Base-by-base conservation (phyloP, 192 early-diverging fungal species). In the Chytriomyces sp. region DNA sequence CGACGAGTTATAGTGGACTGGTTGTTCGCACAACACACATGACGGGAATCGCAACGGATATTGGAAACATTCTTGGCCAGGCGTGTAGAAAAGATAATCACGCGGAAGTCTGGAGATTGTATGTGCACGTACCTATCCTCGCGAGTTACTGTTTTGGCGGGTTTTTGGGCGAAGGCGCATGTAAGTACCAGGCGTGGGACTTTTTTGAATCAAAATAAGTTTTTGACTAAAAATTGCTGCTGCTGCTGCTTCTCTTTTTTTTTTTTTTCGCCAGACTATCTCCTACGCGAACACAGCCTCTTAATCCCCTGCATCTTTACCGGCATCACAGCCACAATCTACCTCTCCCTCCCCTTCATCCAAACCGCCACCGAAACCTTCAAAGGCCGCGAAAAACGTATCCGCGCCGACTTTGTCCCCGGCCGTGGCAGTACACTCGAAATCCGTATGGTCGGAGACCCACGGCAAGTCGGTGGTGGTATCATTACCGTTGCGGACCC, bases 61-160 rank as follows among this genome's bases (percentile, higher is more conserved):
- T 89, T 74, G 88, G 88, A 26, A 89, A 88, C 72, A 88, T 89
- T 67, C 24, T 86, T 18, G 88, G 88, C 0, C 88, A 89, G 65
- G 80, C 85, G 5, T 84, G 81, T 49, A 67, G 86, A 11, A 61
- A 67, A 28, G 86, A 89, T 77, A 80, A 82, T 26, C 50, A 82
- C 49, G 82, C 85, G 18, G 86, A 86, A 61, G 59, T 82, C 6
- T 89, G 88, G 88, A 69, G 86, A 45, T 79, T 89, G 44, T 85
- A 86, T 26, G 85, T 89, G 0, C 85, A 87, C 69, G 76, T 83
- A 45, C 88, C 88, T 5, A 76, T 89, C 18, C 75, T 88, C 16
- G 13, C 76, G 50, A 80, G 72, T n/a, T 89, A 83, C 68, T 45
- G 79, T 0, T 20, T 85, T 50, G 88, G 88, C 2, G 86, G 82